Base-by-base conservation (phyloP, 371 early-diverging fungal genomes). In the Conidiobolus incongruus region DNA sequence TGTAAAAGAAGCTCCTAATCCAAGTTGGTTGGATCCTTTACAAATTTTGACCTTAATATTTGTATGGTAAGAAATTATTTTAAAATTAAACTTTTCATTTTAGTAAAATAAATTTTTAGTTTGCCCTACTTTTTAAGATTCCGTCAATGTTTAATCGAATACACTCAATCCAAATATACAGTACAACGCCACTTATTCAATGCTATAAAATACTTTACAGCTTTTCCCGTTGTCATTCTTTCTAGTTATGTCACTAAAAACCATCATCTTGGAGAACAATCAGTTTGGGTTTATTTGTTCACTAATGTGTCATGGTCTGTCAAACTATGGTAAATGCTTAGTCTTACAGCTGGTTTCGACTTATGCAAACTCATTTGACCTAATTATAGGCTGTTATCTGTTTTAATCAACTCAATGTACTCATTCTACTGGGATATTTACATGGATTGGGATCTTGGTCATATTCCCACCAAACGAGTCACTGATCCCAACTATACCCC, bases 401-500 rank as follows among this genome's bases (percentile, higher is more conserved):
- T 81, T 0, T 59, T 79, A 28, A 52, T 89, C 45, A 90, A 91
- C 56, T 83, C 91, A 23, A 60, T 82, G 42, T 92, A 79, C 58
- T 87, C 87, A 1, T 77, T 88, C 42, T 89, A 87, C 63, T 92
- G 93, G 95, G 93, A 91, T 57, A 65, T 91, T 19, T 68, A 71
- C 19, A 71, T 86, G 56, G 93, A 92, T 58, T 92, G 91, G 91
- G 70, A 69, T 22, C 56, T 92, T 16, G 65, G 79, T 13, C 59
- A 66, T 33, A 33, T 42, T 12, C 38, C 49, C n/a, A 24, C 51
- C 1, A 24, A 8, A 12, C 40, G 24, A 2, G n/a, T 6, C 5
- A 24, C 35, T 34, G 30, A 17, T 23, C 12, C 15, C 21, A 40
- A 24, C 26, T 17, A 28, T 16, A 24, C 8, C 12, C 22, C 5